These are phyloP conservation scores for Xerocomellus dryophilus DNA, from an alignment of 768 basidiomycete genomes.

Conservation along the genomic window DNA sequence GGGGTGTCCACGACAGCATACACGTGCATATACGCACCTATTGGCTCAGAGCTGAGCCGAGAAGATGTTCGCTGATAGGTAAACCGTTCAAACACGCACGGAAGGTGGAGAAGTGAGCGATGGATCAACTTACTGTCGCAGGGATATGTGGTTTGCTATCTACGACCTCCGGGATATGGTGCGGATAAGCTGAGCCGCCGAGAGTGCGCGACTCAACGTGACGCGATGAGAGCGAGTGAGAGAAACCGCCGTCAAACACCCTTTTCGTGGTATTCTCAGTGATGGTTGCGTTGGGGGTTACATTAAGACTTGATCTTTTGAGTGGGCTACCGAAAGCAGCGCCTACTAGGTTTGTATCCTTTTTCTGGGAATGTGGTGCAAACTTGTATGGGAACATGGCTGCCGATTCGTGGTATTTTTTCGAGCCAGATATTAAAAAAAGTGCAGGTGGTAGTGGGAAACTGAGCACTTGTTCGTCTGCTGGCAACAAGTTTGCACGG, in stretches of 20 bases:
- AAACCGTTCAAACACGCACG: neutral
- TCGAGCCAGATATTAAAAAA: too few species aligned
- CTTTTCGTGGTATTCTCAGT: conserved; percentile 3
- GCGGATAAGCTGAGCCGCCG: conserved; percentile 7
- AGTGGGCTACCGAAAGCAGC: conserved; percentile 1
- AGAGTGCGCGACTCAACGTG: conserved; percentile 10
- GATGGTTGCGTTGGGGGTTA: conserved; percentile 7
- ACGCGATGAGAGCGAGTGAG: conserved; percentile 12
- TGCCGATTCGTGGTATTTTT: neutral
- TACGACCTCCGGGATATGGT: neutral
- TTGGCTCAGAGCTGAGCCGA: conserved; percentile 8
- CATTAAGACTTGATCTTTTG: conserved; percentile 11
- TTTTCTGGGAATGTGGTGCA: conserved; percentile 9
- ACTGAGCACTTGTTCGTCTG: neutral
- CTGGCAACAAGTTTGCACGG: neutral
- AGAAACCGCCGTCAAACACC: conserved; percentile 5
- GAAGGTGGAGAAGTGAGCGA: neutral
- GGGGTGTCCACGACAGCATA: neutral
- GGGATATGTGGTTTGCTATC: conserved; percentile 2
- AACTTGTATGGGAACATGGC: conserved; percentile 22
- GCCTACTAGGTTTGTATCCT: conserved; percentile 2
- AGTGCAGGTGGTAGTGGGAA: neutral
- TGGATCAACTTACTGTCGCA: conserved; percentile 6
- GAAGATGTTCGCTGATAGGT: conserved; percentile 8
- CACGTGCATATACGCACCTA: conserved; percentile 26